Evolutionary conservation across 2,329 filamentous ascomycete genomes (phyloP).

Genomic region (Cercospora sojina): DNA sequence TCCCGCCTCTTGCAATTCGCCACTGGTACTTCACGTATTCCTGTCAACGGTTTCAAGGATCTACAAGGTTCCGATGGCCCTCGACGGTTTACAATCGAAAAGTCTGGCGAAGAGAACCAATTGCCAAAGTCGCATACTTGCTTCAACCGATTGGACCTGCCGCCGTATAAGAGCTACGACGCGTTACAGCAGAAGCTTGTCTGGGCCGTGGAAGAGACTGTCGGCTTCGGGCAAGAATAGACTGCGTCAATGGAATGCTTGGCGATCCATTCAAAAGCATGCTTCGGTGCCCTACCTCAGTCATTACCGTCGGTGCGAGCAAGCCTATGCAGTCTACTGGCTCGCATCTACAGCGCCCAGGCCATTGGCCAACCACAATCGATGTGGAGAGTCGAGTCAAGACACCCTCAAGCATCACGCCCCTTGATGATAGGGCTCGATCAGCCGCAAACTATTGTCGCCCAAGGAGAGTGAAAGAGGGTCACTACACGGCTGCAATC

Average conservation of each 20-base stretch:
- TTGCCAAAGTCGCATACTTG: constrained; percentile 97
- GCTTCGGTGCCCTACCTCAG: not conserved
- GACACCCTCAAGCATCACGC: not conserved
- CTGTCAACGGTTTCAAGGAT: constrained; percentile 99
- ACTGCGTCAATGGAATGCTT: not conserved
- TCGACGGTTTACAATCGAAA: constrained; percentile 94
- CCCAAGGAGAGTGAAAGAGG: not conserved
- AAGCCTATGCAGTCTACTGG: not conserved
- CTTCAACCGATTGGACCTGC: constrained; percentile 95
- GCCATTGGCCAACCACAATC: not conserved
- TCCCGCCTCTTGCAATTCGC: constrained; percentile 94
- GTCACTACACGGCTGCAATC: constrained; percentile 2
- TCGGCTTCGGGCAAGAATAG: constrained; percentile 99
- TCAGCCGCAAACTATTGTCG: not conserved
- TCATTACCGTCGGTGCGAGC: not conserved
- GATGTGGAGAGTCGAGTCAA: not conserved
- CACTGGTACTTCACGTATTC: constrained; percentile 94
- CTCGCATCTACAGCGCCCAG: not conserved
- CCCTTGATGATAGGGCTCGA: not conserved
- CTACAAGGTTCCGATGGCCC: constrained; percentile 95
- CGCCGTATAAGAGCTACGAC: constrained; percentile 87
- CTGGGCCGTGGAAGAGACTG: constrained; percentile 96
- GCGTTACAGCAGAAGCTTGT: constrained; percentile 84
- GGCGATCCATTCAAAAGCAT: not conserved
- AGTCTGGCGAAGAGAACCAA: constrained; percentile 86